Evolutionary conservation across 768 basidiomycete species (phyloP).

Genomic region (Boletus edulis): DNA sequence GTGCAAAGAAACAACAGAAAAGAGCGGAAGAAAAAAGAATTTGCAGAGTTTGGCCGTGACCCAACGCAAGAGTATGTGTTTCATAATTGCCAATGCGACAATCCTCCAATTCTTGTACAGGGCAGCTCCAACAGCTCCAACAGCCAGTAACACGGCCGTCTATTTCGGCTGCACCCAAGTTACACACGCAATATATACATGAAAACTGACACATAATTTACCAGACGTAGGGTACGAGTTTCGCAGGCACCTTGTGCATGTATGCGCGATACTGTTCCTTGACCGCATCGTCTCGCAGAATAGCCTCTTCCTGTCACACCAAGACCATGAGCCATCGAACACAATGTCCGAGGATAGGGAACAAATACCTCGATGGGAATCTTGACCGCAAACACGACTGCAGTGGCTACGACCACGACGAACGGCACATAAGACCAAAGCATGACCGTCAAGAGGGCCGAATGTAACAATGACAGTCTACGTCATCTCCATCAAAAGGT

Average conservation of each 20-base stretch:
- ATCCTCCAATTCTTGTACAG: too few species aligned
- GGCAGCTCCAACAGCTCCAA: too few species aligned
- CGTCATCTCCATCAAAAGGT: not conserved
- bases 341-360: too few species aligned
- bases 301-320: constrained; percentile 2
- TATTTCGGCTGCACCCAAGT: constrained; percentile 45
- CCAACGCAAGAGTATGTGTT: too few species aligned
- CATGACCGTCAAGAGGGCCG: not conserved
- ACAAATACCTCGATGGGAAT: constrained; percentile 3
- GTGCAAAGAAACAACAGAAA: too few species aligned
- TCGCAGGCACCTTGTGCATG: constrained; percentile 12
- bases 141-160: too few species aligned
- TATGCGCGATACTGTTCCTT: constrained; percentile 11
- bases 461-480: constrained; percentile 1
- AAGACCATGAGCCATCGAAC: not conserved
- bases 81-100: too few species aligned
- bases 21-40: too few species aligned
- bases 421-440: constrained; percentile 13
- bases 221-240: constrained; percentile 10
- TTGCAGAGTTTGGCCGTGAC: too few species aligned
- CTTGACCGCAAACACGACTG: not conserved
- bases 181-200: constrained; percentile 39
- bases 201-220: not conserved
- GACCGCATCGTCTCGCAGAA: constrained; percentile 1
- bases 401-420: not conserved